Evolutionary conservation across 345 rosid species (phyloP), one percentile per base, ranked within the genome.

Genomic region (Populus alba): DNA sequence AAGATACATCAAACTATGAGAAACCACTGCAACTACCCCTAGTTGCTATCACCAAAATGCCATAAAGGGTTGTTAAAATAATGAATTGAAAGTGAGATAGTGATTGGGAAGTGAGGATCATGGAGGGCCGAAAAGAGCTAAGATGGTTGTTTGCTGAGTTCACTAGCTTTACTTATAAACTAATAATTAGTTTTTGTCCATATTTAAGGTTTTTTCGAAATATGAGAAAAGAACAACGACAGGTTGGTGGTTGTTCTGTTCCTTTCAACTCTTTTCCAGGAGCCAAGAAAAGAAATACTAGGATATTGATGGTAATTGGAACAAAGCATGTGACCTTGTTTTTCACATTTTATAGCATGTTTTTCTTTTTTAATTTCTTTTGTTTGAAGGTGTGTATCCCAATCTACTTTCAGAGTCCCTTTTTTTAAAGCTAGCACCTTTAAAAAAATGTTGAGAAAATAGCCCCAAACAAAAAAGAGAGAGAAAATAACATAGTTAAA

Each of bases 321-420:
- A 73, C 83, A 75, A 43, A 75, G 83, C 88, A 83, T 78, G 87
- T 85, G 91, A 81, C 75, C 3, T 62, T 74, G 86, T 86, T 89
- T 82, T 89, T 81, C 90, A 45, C 85, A 82, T 89, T 87, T 79
- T 84, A 70, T 82, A 59, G 81, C 86, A 85, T 80, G 87, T 85
- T 79, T 85, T 85, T 82, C 77, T 68, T 81, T 81, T 51, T 33
- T 33, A 9, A 2, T 39, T 76, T 75, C 43, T 67, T 78, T 31
- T 57, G 22, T 53, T 75, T 79, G 22, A 53, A 5, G 38, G 27
- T 22, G 23, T 20, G 17, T 47, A 10, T 33, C 74, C 75, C 75
- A 78, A 84, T 57, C 81, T 72, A 75, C 51, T 61, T 38, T 3
- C 13, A 0, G 3, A 10, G 47, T 5, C 6, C 37, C 37, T 41